These are phyloP conservation scores for Termitomyces heimii DNA, from an alignment of 768 basidiomycete species.

Conservation along the genomic window DNA sequence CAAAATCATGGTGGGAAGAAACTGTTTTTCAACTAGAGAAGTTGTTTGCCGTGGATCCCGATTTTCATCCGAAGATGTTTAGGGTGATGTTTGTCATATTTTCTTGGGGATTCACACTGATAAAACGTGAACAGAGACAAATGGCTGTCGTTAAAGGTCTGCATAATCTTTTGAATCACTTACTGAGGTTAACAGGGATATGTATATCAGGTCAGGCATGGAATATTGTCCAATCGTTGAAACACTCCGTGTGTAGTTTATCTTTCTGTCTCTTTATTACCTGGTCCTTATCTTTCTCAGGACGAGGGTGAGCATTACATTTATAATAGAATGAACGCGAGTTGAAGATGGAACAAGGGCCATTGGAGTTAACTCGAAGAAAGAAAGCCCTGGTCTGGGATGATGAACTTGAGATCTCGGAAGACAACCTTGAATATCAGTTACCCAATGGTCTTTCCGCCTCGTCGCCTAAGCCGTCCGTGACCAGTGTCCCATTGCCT, in stretches of 20 bases:
- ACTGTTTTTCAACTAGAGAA: slow-evolving; percentile 74
- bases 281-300: slow-evolving; percentile 26
- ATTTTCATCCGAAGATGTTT: slow-evolving; percentile 91
- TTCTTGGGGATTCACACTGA: neutral
- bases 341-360: slow-evolving; percentile 56
- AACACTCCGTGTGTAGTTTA: slow-evolving; percentile 54
- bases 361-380: slow-evolving; percentile 83
- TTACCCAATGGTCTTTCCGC: slow-evolving; percentile 29
- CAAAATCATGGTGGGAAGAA: slow-evolving; percentile 87
- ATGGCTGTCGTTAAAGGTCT: slow-evolving; percentile 83
- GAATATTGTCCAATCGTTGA: slow-evolving; percentile 83
- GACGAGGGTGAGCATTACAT: slow-evolving; percentile 56
- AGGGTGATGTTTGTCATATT: slow-evolving; percentile 30
- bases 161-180: neutral
- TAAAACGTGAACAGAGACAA: slow-evolving; percentile 53
- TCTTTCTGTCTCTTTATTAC: neutral
- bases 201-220: slow-evolving; percentile 72
- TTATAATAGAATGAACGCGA: neutral
- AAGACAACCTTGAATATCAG: slow-evolving; percentile 38
- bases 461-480: slow-evolving; percentile 55
- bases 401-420: slow-evolving; percentile 72
- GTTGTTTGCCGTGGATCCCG: slow-evolving; percentile 75
- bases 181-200: neutral
- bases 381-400: slow-evolving; percentile 81
- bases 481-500: slow-evolving; percentile 55